These are phyloP conservation scores for Gilbertella persicaria DNA, from an alignment of 371 early-diverging fungal genomes.

Conservation along the genomic window DNA sequence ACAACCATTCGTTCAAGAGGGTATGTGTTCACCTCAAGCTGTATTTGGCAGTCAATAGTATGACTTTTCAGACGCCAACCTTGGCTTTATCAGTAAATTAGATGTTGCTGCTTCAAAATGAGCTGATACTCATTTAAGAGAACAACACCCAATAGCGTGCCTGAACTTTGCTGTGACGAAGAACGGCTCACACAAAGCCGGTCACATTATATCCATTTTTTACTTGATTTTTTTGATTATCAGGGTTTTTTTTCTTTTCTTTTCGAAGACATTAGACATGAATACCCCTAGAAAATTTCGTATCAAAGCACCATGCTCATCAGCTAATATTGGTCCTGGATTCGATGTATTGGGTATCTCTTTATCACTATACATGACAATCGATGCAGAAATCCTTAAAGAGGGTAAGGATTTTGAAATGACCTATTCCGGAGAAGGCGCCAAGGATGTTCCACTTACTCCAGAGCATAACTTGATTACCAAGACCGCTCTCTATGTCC, in stretches of 20 bases:
- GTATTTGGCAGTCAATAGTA: too few species aligned
- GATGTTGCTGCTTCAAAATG: too few species aligned
- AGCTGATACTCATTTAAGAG: too few species aligned
- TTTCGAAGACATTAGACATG: conserved; percentile 8
- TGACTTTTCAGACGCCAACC: too few species aligned
- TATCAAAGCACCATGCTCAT: conserved; percentile 89
- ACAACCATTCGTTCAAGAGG: too few species aligned
- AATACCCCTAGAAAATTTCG: conserved; percentile 56
- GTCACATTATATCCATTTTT: conserved; percentile 6
- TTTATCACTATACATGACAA: conserved; percentile 78
- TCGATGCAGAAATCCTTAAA: conserved; percentile 55
- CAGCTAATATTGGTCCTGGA: conserved; percentile 97
- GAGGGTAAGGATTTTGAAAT: conserved; percentile 45
- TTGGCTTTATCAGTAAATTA: too few species aligned
- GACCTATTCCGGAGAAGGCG: conserved; percentile 81
- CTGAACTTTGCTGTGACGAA: conserved; percentile 22
- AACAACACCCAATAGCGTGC: conserved; percentile 13
- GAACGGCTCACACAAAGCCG: conserved; percentile 16
- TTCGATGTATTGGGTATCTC: conserved; percentile 95
- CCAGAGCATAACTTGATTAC: conserved; percentile 88
- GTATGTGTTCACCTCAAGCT: too few species aligned
- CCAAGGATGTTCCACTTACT: conserved; percentile 77
- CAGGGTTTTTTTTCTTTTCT: conserved; percentile 1
- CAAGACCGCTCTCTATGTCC: conserved; percentile 83
- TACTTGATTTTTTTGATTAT: neutral